Conservation (phyloP, 2,329 filamentous ascomycete species). For the Amylocarpus encephaloides region DNA sequence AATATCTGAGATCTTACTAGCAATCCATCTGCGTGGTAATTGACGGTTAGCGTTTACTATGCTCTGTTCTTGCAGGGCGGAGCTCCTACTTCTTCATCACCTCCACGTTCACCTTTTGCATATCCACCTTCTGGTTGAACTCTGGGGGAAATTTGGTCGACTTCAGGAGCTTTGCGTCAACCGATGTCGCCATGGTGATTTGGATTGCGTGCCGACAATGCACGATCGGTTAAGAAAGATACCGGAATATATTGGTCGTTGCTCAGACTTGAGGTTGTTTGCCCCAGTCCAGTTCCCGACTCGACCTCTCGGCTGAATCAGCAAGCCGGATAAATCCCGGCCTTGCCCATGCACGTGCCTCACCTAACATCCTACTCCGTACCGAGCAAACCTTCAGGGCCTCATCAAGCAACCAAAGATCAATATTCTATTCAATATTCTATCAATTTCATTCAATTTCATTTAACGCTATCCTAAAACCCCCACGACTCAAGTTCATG, state of each 20-base stretch:
- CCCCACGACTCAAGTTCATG: too few species aligned
- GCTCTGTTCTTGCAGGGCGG: slow-evolving; percentile 7
- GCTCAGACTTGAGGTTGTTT: neutral
- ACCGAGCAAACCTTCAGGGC: too few species aligned
- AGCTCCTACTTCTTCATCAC: slow-evolving; percentile 87
- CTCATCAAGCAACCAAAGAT: too few species aligned
- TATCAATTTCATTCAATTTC: too few species aligned
- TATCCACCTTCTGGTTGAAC: slow-evolving; percentile 94
- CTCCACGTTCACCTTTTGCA: slow-evolving; percentile 92
- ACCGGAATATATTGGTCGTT: neutral
- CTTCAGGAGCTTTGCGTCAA: slow-evolving; percentile 83
- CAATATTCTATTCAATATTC: too few species aligned
- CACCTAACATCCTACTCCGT: too few species aligned
- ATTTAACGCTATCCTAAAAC: too few species aligned
- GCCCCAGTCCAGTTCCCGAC: neutral
- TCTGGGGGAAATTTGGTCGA: slow-evolving; percentile 90
- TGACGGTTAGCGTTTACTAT: slow-evolving; percentile 7
- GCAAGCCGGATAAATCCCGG: slow-evolving; percentile 4
- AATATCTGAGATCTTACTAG: slow-evolving; percentile 77
- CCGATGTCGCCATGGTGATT: slow-evolving; percentile 66
- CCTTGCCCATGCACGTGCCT: neutral
- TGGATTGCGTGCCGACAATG: slow-evolving; percentile 7
- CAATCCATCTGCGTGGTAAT: slow-evolving; percentile 70
- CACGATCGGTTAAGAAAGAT: neutral
- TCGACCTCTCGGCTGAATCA: slow-evolving; percentile 18